Base-by-base conservation (phyloP, 352 stramenopile species). In the Pythium coloratum region DNA sequence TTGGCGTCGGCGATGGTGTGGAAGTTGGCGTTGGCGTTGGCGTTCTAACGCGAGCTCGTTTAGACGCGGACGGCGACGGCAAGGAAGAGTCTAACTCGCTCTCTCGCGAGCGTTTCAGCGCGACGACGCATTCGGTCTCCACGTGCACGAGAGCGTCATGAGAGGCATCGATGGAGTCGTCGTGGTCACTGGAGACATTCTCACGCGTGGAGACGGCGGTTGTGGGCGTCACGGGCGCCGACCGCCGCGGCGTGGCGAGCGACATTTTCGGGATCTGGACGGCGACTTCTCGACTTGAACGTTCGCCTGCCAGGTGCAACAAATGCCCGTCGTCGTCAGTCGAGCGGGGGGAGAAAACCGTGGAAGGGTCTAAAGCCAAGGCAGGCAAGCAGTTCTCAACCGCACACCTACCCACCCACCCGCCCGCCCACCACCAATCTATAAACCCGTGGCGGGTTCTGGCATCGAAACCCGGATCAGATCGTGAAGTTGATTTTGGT, bases 241-340 rank as follows among this genome's bases (percentile, higher is more conserved):
- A 46, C 55, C 55, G 55, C 38, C 20, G 36, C 20, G 55, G 55
- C 24, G 55, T 61, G 34, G 55, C 55, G 55, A 61, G 55, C 55
- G 55, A 61, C 55, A 61, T 61, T 6, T 30, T 46, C 44, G 46
- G 46, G 46, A 33, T 61, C 55, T 32, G 38, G n/a, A 51, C 20
- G 16, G 28, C 20, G 28, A 32, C 20, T 51, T 46, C 44, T 51
- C 28, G 57, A 55, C 57, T 63, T 63, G 57, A 63, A 63, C 42
- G 57, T 63, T 63, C 13, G 38, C 28, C 30, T 32, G 16, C 36
- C 32, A 61, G 42, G 18, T 54, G 57, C 57, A 63, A 63, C 40
- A 63, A 63, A 63, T 53, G 46, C 46, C n/a, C 16, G 44, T 28
- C 46, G 30, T 34, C 38, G 57, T 63, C 57, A 63, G 57, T 63